These are phyloP conservation scores for Discostella stelligeroides DNA, from an alignment of 108 stramenopile species.

Conservation along the genomic window DNA sequence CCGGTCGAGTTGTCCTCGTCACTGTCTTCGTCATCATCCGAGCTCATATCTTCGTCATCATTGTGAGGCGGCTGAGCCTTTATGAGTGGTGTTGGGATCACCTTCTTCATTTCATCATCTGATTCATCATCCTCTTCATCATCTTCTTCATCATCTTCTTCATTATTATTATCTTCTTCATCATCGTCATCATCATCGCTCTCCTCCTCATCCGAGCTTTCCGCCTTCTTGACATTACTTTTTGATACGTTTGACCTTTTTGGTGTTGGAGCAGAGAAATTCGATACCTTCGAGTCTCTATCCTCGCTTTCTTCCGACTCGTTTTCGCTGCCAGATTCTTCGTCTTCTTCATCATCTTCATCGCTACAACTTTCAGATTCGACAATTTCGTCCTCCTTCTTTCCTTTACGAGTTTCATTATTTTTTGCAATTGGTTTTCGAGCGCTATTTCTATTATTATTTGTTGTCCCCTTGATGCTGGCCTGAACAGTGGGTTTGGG, in stretches of 20 bases:
- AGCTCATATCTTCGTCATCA: not conserved
- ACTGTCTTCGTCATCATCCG: constrained; percentile 16
- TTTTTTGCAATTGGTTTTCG: no score
- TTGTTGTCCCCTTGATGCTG: no score
- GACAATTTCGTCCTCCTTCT: constrained; percentile 4
- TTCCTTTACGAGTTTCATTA: no score
- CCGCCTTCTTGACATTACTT: constrained; percentile 10
- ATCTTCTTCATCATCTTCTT: not conserved
- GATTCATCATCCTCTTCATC: constrained; percentile 8
- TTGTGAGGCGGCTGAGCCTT: constrained; percentile 1
- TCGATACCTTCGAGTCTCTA: constrained; percentile 2
- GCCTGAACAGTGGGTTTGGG: no score
- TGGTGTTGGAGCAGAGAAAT: constrained; percentile 5
- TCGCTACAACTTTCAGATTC: not conserved
- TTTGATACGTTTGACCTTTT: constrained; percentile 10
- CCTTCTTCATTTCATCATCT: constrained; percentile 27
- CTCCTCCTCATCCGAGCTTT: constrained; percentile 21
- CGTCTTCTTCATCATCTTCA: not conserved
- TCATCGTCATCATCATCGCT: constrained; percentile 3
- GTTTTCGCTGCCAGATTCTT: constrained; percentile 24
- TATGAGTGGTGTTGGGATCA: constrained; percentile 16
- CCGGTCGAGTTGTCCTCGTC: constrained; percentile 18
- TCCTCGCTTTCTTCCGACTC: constrained; percentile 20
- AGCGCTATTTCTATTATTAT: no score
- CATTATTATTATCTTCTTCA: not conserved